Percentiles rank a stretch among this genome's conserved stretches.
Conservation (phyloP, 257 asterid species). For the Solanum chiquidenum region DNA sequence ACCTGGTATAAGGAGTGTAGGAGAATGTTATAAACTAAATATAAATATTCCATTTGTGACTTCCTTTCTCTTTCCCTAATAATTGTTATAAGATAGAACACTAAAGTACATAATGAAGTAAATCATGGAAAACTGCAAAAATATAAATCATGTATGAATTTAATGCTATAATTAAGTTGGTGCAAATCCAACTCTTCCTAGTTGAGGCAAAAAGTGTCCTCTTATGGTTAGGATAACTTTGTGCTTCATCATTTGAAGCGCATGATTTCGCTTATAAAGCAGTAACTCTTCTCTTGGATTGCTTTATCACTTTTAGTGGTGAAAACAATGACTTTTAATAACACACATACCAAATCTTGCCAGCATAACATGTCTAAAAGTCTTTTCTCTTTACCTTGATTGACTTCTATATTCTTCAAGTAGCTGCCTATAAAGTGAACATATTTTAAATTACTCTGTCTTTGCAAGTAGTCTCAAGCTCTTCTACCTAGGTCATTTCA, state of each 20-base stretch:
- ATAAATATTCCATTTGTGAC: not conserved
- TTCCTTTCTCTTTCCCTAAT: not conserved
- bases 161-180: not conserved
- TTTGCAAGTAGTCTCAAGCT: not conserved
- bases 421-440: not conserved
- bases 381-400: not conserved
- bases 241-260: not conserved
- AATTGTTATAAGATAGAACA: not conserved
- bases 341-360: not conserved
- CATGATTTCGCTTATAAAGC: not conserved
- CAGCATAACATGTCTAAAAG: not conserved
- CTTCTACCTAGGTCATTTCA: not conserved
- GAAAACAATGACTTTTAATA: not conserved
- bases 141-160: not conserved
- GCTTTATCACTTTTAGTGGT: not conserved
- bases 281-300: not conserved
- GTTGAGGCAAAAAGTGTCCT: not conserved
- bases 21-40: not conserved
- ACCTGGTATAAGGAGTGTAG: not conserved
- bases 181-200: not conserved
- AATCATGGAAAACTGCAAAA: not conserved
- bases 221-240: not conserved
- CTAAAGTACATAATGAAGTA: not conserved
- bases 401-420: not conserved
- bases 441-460: not conserved